Base-by-base conservation (phyloP, 352 stramenopile genomes). In the Thraustochytrium striatum region DNA sequence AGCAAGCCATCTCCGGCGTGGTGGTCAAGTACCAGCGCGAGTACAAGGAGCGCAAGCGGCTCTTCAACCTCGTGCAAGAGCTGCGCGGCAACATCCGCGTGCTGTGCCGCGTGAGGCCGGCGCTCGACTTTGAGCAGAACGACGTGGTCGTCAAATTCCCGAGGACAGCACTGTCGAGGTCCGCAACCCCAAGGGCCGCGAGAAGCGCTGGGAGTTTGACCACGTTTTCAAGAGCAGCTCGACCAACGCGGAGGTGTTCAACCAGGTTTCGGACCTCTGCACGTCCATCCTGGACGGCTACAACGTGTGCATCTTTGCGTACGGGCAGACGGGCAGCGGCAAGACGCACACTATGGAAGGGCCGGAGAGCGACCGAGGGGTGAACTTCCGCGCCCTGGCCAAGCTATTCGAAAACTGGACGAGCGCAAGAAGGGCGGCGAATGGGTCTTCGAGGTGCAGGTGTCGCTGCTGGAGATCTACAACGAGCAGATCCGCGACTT, bases 381-480 rank as follows among this genome's bases (percentile, higher is more conserved):
- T 94, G 30, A 91, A 94, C 62, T 84, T 83, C 36, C 82, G 86
- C 13, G 82, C 88, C 1, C 33, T 84, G 11, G 79, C 36, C 13
- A 57, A 65, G 28, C 57, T 84, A 3, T 82, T 94, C 2, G 55
- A 85, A 47, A 88, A 90, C 52, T 93, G 11, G 92, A 92, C 81
- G 58, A 82, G 1, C 82, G 85, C 19, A 90, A 91, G 72, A 21
- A 69, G 79, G 69, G 69, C 35, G 83, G 84, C 36, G 61, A 84
- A 33, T 85, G 81, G 19, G 59, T 35, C 11, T 84, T 92, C 39
- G 62, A 84, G 9, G 83, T 92, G 19, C 72, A 44, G 28, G 82
- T 91, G n/a, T 87, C 90, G 52, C 88, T 99, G 82, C 87, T 98
- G 32, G 95, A 98, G 86, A 97, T 99, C 61, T 98, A 99, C 88